Evolutionary conservation across 164 flowering plant genomes (phyloP), one percentile per base, ranked within the genome.

Genomic region (Stephania yunnanensis): DNA sequence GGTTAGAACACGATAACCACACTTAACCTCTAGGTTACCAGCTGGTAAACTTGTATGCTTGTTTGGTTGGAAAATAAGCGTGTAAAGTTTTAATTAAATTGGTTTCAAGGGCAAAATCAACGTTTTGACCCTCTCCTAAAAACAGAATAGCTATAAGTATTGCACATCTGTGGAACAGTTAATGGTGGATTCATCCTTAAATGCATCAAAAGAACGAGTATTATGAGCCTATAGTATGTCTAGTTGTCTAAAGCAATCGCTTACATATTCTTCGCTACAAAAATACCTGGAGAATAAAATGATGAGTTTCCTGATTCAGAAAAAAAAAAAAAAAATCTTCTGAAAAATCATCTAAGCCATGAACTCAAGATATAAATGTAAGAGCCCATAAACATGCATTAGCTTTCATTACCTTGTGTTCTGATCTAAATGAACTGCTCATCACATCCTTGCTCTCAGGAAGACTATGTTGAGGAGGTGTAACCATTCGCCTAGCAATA

Each of bases 401-500:
- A 30, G n/a, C 22, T 4, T 4, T 15, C 11, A 44, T 50, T 83
- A 92, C 91, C 93, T 81, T 81, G 46, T 58, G 13, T 30, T 46
- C 71, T 30, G 83, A 78, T 20, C 70, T 78, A 55, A 64, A 30
- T 36, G 78, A 71, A 81, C 74, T 77, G 63, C 75, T 81, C 19
- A 74, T 25, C 29, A n/a, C 65, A 71, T 81, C 81, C 79, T 79
- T 84, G 48, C 76, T 80, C 77, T 83, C 88, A 76, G 83, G 68
- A 65, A 83, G 69, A 80, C 68, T 77, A 69, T 74, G 73, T 20
- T 82, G 81, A 58, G 88, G 78, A 75, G 89, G 71, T 69, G 84
- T 69, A 61, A 73, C 46, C 11, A 71, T 76, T 78, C 94, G 82
- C 83, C 84, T 91, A 72, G 94, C 90, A 84, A 95, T 89, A 31